Evolutionary conservation across 2,329 filamentous ascomycete species (phyloP), one percentile per base, ranked within the genome.

Genomic region (Ophiosphaerella narmari): DNA sequence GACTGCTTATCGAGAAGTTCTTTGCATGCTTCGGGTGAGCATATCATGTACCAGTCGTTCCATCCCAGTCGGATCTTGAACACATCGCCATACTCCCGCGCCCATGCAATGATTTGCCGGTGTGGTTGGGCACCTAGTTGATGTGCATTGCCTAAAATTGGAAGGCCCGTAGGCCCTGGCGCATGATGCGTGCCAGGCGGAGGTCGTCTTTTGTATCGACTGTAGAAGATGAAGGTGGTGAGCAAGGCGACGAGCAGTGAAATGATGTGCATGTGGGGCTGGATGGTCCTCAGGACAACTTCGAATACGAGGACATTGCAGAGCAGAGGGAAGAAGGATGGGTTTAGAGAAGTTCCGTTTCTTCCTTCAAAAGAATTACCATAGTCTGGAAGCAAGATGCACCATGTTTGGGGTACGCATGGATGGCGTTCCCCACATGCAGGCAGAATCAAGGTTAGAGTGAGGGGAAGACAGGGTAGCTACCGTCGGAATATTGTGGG

Each of bases 31-130:
- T 70, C 66, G 1, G 77, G 76, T 12, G 62, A 75, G 58, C 76
- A 78, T 24, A 80, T 55, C 49, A 78, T 65, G 14, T 77, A 72
- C 75, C 76, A 80, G 50, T 77, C 71, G 39, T 78, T 70, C 72
- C 74, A 77, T 5, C 78, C 78, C 4, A 79, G 57, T 2, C 71
- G 67, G 14, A 80, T 60, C 48, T 73, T 72, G 64, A 73, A 79
- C 4, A 79, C 46, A n/a, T 79, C 76, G 32, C 78, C 78, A 57
- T 77, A 78, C 43, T 74, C 45, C 2, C 57, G 52, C 0, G 75
- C 74, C 75, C 75, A 79, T 44, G 63, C 40, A 0, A 57, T 59
- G 39, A 73, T 65, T 41, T 67, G 58, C 18, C 62, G 63, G 18
- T 71, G 65, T 9, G 71, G 66, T n/a, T 64, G 52, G 9, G 49